Evolutionary conservation across 345 rosid genomes (phyloP), one percentile per base, ranked within the genome.

Genomic region (Rhizophora mangle): DNA sequence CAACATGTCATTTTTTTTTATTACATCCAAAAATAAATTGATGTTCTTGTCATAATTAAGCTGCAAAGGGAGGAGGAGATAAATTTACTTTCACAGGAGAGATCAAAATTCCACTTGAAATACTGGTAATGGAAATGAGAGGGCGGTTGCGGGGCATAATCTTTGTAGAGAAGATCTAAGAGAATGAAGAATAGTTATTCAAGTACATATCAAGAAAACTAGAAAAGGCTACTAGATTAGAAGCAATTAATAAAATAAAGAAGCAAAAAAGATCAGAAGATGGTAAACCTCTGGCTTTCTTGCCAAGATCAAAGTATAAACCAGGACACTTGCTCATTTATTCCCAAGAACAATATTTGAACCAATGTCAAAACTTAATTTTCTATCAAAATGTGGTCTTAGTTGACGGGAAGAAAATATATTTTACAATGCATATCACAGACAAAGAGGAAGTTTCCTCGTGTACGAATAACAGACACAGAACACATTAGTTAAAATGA

Each of bases 81-180:
- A 20, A 67, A 70, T 79, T 56, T 81, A 86, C 90, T 69, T 76
- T 77, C 63, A 56, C 77, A 79, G 65, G 86, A 76, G 74, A 86
- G 53, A 70, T 81, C 84, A 64, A 82, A 72, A 53, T 74, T 82
- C 82, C 79, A 72, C 75, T 82, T 71, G 39, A 79, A 27, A 66
- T 49, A 66, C 18, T 24, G 68, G 72, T 21, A 77, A 13, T 58
- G 70, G 53, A 82, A 81, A 64, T 81, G 83, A 57, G 69, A 34
- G 3, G 80, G 63, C 52, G 82, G 77, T n/a, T 70, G 85, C 8
- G 64, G 80, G 66, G 69, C 88, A 76, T 84, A 84, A 65, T 79
- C 90, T 77, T 77, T 78, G 80, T 79, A 76, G 52, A 86, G 86
- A 68, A 84, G 75, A 77, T 84, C 88, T 86, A 60, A 30, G n/a